Conservation (phyloP, 768 basidiomycete genomes). For the Dentipellis sp. region DNA sequence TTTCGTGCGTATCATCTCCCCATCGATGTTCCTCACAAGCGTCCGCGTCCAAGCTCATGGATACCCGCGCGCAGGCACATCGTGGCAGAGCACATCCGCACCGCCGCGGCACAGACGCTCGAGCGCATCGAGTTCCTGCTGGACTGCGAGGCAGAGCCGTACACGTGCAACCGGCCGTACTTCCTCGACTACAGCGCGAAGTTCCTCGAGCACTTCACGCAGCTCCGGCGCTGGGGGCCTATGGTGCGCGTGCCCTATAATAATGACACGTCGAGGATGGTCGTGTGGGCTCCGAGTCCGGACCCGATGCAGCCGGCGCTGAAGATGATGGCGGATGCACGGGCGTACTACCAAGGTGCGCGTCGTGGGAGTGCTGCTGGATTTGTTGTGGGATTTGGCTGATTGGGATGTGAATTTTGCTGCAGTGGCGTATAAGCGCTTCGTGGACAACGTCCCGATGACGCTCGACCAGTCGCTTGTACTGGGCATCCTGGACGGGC, state of each 20-base stretch:
- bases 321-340: conserved; percentile 57
- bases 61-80: conserved; percentile 28
- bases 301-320: conserved; percentile 47
- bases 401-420: not conserved
- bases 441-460: conserved; percentile 46
- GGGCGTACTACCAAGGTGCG: conserved; percentile 65
- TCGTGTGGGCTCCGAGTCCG: conserved; percentile 36
- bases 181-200: conserved; percentile 28
- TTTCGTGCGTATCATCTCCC: conserved; percentile 27
- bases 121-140: not conserved
- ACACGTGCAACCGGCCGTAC: conserved; percentile 16
- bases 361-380: not conserved
- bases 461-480: conserved; percentile 49
- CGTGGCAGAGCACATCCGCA: conserved; percentile 40
- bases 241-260: no score
- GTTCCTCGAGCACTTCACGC: conserved; percentile 40
- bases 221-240: conserved; percentile 8
- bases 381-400: no score
- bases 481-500: conserved; percentile 31
- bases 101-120: conserved; percentile 23
- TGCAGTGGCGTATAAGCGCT: conserved; percentile 47
- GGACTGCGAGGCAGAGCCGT: conserved; percentile 4
- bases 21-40: not conserved
- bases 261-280: conserved; percentile 22
- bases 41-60: not conserved